A percentile compares a stretch with the other conserved stretches of the same genome.
phyloP scores from a whole-genome alignment of 2,329 filamentous ascomycete species.

The Eutypa lata region DNA sequence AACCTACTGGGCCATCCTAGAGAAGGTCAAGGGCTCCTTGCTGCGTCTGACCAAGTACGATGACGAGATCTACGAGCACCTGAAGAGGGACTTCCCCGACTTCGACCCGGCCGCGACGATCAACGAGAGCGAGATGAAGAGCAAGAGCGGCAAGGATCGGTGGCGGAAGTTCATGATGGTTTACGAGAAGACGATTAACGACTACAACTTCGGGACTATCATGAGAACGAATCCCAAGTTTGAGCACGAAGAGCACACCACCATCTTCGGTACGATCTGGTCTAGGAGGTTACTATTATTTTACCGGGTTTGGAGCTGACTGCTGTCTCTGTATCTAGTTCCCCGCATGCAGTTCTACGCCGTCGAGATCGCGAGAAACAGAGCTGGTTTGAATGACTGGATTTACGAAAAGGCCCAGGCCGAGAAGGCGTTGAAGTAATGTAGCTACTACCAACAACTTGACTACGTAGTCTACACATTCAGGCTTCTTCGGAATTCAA shows the following conservation, averaged over 20 bases:
- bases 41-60: constrained; percentile 91
- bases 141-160: constrained; percentile 86
- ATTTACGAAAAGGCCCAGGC: constrained; percentile 80
- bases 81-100: constrained; percentile 85
- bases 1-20: constrained; percentile 95
- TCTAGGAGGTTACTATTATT: not conserved
- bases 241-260: constrained; percentile 85
- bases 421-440: constrained; percentile 42
- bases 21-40: constrained; percentile 83
- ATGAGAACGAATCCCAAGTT: constrained; percentile 71
- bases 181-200: constrained; percentile 93
- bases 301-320: constrained; percentile 44
- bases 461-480: not conserved
- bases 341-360: constrained; percentile 79
- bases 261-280: constrained; percentile 75
- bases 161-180: constrained; percentile 93
- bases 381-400: constrained; percentile 91
- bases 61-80: constrained; percentile 89
- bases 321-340: constrained; percentile 22
- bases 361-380: constrained; percentile 77
- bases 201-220: constrained; percentile 98
- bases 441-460: not conserved
- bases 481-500: constrained; percentile 2
- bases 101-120: constrained; percentile 80
- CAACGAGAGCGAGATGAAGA: constrained; percentile 96